Conservation (phyloP, 805 yeast species). For the Kazachstania africana region DNA sequence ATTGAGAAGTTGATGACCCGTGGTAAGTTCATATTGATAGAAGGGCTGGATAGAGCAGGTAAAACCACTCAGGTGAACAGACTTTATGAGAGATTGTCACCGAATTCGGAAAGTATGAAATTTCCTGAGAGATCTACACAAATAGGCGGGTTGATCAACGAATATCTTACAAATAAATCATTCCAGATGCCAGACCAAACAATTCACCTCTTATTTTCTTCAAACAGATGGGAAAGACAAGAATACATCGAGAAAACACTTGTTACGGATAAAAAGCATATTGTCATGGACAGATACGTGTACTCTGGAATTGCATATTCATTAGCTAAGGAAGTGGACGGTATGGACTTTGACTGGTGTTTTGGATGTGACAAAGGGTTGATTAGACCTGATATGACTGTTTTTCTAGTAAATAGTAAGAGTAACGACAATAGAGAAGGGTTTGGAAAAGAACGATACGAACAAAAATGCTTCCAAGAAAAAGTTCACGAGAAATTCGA, state of each 20-base stretch:
- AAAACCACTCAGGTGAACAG: conserved; percentile 69
- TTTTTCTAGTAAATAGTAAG: conserved; percentile 53
- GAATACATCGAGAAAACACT: conserved; percentile 35
- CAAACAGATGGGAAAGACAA: conserved; percentile 86
- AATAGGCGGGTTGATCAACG: conserved; percentile 69
- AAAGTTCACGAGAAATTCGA: conserved; percentile 54
- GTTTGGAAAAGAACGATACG: conserved; percentile 93
- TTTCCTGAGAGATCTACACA: conserved; percentile 83
- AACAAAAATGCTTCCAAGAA: conserved; percentile 59
- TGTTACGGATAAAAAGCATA: conserved; percentile 36
- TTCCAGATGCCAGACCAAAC: conserved; percentile 59
- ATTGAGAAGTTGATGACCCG: conserved; percentile 23
- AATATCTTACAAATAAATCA: conserved; percentile 45
- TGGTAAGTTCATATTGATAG: conserved; percentile 71
- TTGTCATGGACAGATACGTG: conserved; percentile 77
- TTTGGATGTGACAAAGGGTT: conserved; percentile 69
- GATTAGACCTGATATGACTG: conserved; percentile 73
- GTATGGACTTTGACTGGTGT: conserved; percentile 67
- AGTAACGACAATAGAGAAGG: conserved; percentile 46
- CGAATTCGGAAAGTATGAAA: conserved; percentile 42
- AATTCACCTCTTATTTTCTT: conserved; percentile 78
- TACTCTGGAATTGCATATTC: conserved; percentile 92
- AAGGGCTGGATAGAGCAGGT: conserved; percentile 93
- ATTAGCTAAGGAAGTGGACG: conserved; percentile 50
- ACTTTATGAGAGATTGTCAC: conserved; percentile 25